Conservation (phyloP, 2,329 filamentous ascomycete genomes). For the Aureobasidium musti region DNA sequence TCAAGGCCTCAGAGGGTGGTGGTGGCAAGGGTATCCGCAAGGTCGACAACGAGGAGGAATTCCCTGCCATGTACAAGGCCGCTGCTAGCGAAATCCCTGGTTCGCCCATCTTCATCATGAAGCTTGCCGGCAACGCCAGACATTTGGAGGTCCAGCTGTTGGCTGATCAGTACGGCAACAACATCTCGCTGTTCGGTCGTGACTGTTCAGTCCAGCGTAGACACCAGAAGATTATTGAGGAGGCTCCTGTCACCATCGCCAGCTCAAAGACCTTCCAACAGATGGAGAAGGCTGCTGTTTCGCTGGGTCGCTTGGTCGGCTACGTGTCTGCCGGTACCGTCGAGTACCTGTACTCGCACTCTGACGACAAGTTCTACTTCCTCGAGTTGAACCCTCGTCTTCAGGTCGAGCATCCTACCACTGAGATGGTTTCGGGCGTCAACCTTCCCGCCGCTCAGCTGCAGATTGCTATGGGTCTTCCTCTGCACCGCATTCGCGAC, state of each 20-base stretch:
- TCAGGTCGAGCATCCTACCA: constrained; percentile 98
- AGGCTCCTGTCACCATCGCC: constrained; percentile 96
- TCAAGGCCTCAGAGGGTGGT: constrained; percentile 99
- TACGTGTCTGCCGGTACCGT: constrained; percentile 99
- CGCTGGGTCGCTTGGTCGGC: constrained; percentile 88
- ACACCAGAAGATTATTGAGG: constrained; percentile 99
- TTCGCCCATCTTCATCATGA: constrained; percentile 99
- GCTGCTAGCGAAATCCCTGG: constrained; percentile 97
- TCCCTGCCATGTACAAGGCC: constrained; percentile 86
- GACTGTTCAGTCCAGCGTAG: constrained; percentile 98
- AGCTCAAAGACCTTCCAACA: constrained; percentile 84
- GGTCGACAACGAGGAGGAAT: constrained; percentile 80
- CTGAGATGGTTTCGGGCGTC: constrained; percentile 98
- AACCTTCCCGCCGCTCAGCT: constrained; percentile 96
- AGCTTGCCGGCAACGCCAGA: constrained; percentile 91
- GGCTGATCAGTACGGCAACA: constrained; percentile 99
- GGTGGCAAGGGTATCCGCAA: constrained; percentile 99
- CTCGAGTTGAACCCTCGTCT: constrained; percentile 97
- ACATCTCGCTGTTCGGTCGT: constrained; percentile 97
- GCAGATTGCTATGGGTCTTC: constrained; percentile 98
- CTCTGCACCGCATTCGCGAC: constrained; percentile 90
- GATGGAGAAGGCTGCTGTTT: constrained; percentile 96
- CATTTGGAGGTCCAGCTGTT: constrained; percentile 97
- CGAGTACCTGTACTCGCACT: constrained; percentile 97
- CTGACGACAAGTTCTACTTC: constrained; percentile 99